phyloP scores from a whole-genome alignment of 352 stramenopile genomes.

The Thraustochytrium sp. region DNA sequence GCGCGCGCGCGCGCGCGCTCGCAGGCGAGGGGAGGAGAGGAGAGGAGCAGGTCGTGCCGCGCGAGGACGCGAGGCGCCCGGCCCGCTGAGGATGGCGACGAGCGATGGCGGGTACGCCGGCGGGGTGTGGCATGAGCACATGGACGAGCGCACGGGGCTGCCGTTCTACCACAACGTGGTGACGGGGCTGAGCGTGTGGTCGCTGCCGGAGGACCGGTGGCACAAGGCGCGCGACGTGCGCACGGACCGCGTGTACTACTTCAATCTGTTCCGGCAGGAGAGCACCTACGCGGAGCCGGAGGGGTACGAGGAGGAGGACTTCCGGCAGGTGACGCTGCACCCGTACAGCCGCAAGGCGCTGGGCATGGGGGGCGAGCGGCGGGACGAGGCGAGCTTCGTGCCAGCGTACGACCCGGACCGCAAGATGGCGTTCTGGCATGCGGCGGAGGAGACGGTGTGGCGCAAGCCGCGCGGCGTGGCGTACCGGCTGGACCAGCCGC shows the following conservation, averaged over 20 bases:
- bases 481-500: neutral
- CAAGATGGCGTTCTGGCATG: neutral
- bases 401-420: constrained; percentile 6
- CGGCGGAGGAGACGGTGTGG: neutral
- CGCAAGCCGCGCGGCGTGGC: neutral
- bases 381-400: neutral
- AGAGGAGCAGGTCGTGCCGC: too few relatives aligned
- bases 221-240: constrained; percentile 21
- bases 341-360: neutral
- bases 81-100: too few relatives aligned
- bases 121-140: constrained; percentile 13
- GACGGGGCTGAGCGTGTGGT: constrained; percentile 21
- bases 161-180: constrained; percentile 40
- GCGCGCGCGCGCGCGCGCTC: too few relatives aligned
- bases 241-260: neutral
- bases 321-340: neutral
- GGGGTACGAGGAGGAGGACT: constrained; percentile 31
- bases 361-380: neutral
- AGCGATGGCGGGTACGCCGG: neutral
- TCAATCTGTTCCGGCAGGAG: constrained; percentile 23
- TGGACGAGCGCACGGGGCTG: neutral
- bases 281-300: constrained; percentile 8
- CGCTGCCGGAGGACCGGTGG: constrained; percentile 11
- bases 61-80: too few relatives aligned
- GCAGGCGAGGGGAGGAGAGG: too few relatives aligned